These are phyloP conservation scores for Bipolaris sorokiniana DNA, from an alignment of 2,329 filamentous ascomycete species.

Conservation along the genomic window DNA sequence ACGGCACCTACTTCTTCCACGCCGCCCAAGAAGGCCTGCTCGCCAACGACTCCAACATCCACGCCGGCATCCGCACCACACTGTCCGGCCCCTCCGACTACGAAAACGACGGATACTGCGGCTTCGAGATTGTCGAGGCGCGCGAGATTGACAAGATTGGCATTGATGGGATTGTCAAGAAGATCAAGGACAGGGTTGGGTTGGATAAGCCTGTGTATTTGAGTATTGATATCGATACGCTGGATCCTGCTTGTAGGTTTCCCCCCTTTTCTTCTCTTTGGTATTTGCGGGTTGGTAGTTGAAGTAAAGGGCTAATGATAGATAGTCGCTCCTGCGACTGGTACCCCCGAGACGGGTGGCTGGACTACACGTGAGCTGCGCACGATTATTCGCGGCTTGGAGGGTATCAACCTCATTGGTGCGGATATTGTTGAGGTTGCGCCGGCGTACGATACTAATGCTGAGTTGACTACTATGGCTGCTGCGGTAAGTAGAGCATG, in stretches of 20 bases:
- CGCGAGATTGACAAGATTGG: constrained; percentile 73
- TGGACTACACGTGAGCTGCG: constrained; percentile 76
- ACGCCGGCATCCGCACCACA: constrained; percentile 85
- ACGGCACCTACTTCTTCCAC: constrained; percentile 89
- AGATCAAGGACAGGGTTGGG: constrained; percentile 76
- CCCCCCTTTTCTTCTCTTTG: background rate
- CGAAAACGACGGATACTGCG: constrained; percentile 83
- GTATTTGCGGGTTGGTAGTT: background rate
- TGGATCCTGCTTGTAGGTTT: constrained; percentile 76
- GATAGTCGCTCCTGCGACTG: constrained; percentile 71
- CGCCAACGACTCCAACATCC: constrained; percentile 83
- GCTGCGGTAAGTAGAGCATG: constrained; percentile 58
- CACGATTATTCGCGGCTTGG: constrained; percentile 72
- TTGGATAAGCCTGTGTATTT: constrained; percentile 78
- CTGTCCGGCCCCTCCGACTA: constrained; percentile 80
- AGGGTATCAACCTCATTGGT: constrained; percentile 71
- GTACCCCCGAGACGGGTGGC: constrained; percentile 77
- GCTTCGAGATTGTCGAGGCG: constrained; percentile 82
- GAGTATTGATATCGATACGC: constrained; percentile 84
- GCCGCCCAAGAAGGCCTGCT: constrained; percentile 78
- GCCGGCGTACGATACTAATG: constrained; percentile 74
- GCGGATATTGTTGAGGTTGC: constrained; percentile 76
- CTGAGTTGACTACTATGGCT: constrained; percentile 75
- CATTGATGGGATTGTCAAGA: constrained; percentile 76
- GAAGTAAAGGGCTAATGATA: constrained; percentile 6